phyloP scores from a whole-genome alignment of 176 grass and related monocot species.

The Zoysia pacifica region DNA sequence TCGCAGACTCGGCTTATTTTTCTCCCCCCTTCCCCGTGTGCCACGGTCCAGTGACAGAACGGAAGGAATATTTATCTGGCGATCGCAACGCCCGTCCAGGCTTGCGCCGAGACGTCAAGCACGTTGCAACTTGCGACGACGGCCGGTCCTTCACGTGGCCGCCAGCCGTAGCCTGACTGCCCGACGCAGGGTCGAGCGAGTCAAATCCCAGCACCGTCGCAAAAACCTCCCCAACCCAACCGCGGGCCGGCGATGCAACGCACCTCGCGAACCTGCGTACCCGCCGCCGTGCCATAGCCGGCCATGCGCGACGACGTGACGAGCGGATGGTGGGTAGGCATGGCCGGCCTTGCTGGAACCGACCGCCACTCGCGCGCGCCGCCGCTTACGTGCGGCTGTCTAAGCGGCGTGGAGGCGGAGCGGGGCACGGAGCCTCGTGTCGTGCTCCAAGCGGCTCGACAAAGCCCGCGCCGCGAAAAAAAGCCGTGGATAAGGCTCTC shows the following conservation, averaged over 20 bases:
- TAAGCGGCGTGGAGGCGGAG: background rate
- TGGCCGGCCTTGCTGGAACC: slow-evolving; percentile 10
- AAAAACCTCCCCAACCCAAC: slow-evolving; percentile 5
- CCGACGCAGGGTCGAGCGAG: no score
- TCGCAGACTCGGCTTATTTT: background rate
- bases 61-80: no score
- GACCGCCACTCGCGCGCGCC: background rate
- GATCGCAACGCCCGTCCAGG: no score
- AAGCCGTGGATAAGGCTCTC: slow-evolving; percentile 23
- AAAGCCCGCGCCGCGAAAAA: slow-evolving; percentile 26
- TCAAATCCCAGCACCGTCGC: no score
- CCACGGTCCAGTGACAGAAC: background rate
- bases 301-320: background rate
- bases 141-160: background rate
- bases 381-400: slow-evolving; percentile 19
- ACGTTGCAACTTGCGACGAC: slow-evolving; percentile 33
- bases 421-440: slow-evolving; percentile 5
- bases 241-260: slow-evolving; percentile 31
- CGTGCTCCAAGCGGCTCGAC: slow-evolving; percentile 39
- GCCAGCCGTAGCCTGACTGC: no score
- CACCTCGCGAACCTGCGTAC: slow-evolving; percentile 7
- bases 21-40: background rate
- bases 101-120: background rate
- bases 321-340: background rate
- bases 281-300: slow-evolving; percentile 15